phyloP scores from a whole-genome alignment of 257 asterid species.

The Parsonsia alboflavescens region DNA sequence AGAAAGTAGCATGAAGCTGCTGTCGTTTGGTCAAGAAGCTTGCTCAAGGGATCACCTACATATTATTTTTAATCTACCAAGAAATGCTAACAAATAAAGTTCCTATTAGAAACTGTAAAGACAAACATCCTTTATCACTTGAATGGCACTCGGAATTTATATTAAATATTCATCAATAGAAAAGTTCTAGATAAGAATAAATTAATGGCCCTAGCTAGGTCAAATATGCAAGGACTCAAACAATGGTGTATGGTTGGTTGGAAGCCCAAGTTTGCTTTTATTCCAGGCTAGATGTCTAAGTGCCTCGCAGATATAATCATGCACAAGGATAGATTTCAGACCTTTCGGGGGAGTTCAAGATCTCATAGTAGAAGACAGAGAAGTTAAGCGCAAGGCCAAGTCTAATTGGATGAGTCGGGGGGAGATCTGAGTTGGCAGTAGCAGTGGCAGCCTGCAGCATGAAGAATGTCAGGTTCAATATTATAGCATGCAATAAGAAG shows the following conservation, averaged over 20 bases:
- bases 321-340: constrained; percentile 14
- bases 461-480: constrained; percentile 7
- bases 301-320: background rate
- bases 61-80: background rate
- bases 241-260: background rate
- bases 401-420: constrained; percentile 33
- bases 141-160: background rate
- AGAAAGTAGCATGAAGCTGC: background rate
- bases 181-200: background rate
- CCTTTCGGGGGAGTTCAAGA: constrained; percentile 31
- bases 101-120: background rate
- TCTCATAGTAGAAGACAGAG: constrained; percentile 33
- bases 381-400: constrained; percentile 33
- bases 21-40: background rate
- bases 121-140: background rate
- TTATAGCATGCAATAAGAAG: background rate
- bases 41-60: background rate
- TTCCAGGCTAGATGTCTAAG: background rate
- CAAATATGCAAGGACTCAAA: background rate
- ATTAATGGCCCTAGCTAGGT: background rate
- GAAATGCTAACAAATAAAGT: background rate
- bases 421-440: constrained; percentile 38
- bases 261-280: background rate
- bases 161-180: background rate
- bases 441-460: constrained; percentile 64